Base-by-base conservation (phyloP, 192 early-diverging fungal species). In the Podila clonocystis region DNA sequence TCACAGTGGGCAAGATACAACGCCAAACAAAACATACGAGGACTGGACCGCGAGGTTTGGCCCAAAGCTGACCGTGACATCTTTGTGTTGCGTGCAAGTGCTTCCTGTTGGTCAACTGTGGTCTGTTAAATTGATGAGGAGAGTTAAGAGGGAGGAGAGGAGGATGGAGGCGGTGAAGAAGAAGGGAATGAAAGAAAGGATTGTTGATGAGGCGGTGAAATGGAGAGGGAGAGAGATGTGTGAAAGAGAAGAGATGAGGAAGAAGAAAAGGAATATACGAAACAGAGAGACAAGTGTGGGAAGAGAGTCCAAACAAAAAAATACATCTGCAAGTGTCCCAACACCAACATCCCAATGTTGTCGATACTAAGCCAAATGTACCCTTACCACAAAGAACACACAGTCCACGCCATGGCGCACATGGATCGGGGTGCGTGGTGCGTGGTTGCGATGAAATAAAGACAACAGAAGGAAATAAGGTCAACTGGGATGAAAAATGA, bases 51-150 rank as follows among this genome's bases (percentile, higher is more conserved):
- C 12, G 70, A 72, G 60, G 77, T 26, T 24, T 73, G 70, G 57
- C 62, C 77, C 34, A 65, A 50, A 15, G 52, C 36, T 36, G 70
- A 66, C 65, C 67, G 66, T 38, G 70, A 26, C 77, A 80, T 70
- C 52, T 55, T 17, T 55, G 24, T n/a, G 52, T 22, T 55, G 20
- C n/a, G n/a, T 55, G 17, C 3, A 45, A 45, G 13, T 15, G 12
- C 26, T 55, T 55, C 9, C 3, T 22, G 24, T 9, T 22, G 22
- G 6, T 55, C 1, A 13, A 22, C 7, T 4, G 8, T 20, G 52
- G 41, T 13, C 41, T 12, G 41, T 17, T 45, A 45, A 45, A 45
- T 45, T 45, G 41, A 17, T 45, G 41, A 17, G 4, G 41, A 15
- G 41, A 45, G 15, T 41, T 1, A 41, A 41, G 38, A 41, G 12